Evolutionary conservation across 2,329 filamentous ascomycete species (phyloP).

Genomic region (Dactylellina drechsleri): DNA sequence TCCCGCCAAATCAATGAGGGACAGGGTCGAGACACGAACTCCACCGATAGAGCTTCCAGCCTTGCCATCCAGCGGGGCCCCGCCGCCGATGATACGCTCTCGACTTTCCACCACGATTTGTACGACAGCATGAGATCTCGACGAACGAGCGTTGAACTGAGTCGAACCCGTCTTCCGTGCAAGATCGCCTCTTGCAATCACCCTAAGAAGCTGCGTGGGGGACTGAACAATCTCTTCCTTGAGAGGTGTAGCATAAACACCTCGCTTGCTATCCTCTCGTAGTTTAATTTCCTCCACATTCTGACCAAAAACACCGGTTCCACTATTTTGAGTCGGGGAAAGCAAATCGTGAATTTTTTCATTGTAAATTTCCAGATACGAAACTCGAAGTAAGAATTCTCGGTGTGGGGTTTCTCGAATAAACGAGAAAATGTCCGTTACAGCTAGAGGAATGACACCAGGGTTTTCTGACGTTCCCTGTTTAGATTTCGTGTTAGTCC

Average conservation of each 20-base stretch:
- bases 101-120: slow-evolving; percentile 98
- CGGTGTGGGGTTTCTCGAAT: slow-evolving; percentile 95
- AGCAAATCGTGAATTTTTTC: slow-evolving; percentile 95
- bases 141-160: slow-evolving; percentile 96
- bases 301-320: slow-evolving; percentile 65
- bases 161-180: slow-evolving; percentile 91
- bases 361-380: slow-evolving; percentile 99
- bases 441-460: slow-evolving; percentile 94
- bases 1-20: slow-evolving; percentile 93
- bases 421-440: slow-evolving; percentile 99
- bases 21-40: slow-evolving; percentile 92
- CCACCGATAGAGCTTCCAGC: slow-evolving; percentile 70
- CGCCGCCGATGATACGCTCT: slow-evolving; percentile 76
- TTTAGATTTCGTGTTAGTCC: background rate
- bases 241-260: slow-evolving; percentile 92
- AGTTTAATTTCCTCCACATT: slow-evolving; percentile 95
- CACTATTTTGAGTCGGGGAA: slow-evolving; percentile 65
- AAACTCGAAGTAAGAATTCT: slow-evolving; percentile 93
- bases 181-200: slow-evolving; percentile 93
- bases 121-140: slow-evolving; percentile 96
- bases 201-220: slow-evolving; percentile 90
- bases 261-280: slow-evolving; percentile 93
- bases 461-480: slow-evolving; percentile 66
- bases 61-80: slow-evolving; percentile 59
- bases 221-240: slow-evolving; percentile 99